Percentiles rank a stretch among this genome's conserved stretches.
These are phyloP conservation scores for Saccharum hybrid DNA, from an alignment of 202 grass and related monocot genomes.

Conservation along the genomic window DNA sequence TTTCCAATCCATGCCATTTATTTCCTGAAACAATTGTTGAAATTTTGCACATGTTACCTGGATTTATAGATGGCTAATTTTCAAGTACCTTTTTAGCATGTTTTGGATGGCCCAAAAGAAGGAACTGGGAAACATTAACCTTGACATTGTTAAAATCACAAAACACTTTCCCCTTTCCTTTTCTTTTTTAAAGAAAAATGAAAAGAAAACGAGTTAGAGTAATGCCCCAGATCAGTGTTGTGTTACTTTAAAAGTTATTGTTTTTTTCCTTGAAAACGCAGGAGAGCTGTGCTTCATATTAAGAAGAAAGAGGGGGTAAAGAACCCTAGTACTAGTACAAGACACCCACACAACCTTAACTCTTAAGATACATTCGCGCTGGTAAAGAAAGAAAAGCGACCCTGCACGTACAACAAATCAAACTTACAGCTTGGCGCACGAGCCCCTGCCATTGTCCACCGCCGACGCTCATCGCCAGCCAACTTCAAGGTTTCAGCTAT, in stretches of 20 bases:
- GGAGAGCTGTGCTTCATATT: no score
- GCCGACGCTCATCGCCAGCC: no score
- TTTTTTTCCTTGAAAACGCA: no score
- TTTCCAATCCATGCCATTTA: conserved; percentile 8
- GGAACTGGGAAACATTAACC: neutral
- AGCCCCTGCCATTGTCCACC: no score
- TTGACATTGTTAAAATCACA: conserved; percentile 10
- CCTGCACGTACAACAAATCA: no score
- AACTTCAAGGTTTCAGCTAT: no score
- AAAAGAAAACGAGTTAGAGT: neutral
- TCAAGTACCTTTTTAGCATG: neutral
- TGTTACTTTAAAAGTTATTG: conserved; percentile 1
- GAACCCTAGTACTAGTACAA: no score
- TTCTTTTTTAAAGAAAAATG: neutral
- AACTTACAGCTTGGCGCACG: no score
- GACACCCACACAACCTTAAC: no score
- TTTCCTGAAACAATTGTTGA: conserved; percentile 5
- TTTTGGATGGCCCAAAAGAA: neutral
- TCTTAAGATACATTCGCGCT: no score
- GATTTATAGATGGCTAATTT: conserved; percentile 5
- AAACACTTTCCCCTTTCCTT: neutral
- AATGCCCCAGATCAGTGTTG: neutral
- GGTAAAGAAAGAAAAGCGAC: no score
- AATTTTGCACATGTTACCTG: conserved; percentile 15
- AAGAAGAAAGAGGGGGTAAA: no score